Percentiles rank a stretch among this genome's conserved stretches.
Conservation (phyloP, 208 protist species). For the Trichomonas gallinae region DNA sequence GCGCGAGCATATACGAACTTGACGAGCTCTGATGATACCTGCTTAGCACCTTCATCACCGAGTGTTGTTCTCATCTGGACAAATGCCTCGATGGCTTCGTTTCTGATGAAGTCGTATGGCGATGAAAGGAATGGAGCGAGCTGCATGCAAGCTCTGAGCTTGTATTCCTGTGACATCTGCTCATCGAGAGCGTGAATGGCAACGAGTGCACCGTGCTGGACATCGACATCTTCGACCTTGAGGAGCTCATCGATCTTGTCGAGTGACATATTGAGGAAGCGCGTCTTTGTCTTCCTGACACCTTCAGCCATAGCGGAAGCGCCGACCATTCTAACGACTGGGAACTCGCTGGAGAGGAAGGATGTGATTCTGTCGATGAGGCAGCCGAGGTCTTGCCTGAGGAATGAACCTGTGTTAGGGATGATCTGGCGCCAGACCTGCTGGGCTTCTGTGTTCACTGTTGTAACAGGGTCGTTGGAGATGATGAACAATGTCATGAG, state of each 20-base stretch:
- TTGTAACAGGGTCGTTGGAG: background rate
- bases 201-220: background rate
- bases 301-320: background rate
- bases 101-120: background rate
- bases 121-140: background rate
- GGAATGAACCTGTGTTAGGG: background rate
- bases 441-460: background rate
- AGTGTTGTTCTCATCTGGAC: background rate
- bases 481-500: background rate
- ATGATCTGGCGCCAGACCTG: background rate
- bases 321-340: slow-evolving; percentile 1
- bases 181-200: background rate
- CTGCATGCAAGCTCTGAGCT: background rate
- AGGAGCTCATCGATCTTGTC: background rate
- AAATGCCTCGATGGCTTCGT: background rate
- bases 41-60: background rate
- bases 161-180: background rate
- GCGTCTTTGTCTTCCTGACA: background rate
- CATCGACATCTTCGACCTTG: background rate
- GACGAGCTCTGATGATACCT: background rate
- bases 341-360: background rate
- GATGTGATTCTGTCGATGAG: background rate
- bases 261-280: background rate
- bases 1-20: background rate
- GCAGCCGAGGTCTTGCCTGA: background rate